Conservation (phyloP, 2,329 filamentous ascomycete species). For the Coleophoma crateriformis region DNA sequence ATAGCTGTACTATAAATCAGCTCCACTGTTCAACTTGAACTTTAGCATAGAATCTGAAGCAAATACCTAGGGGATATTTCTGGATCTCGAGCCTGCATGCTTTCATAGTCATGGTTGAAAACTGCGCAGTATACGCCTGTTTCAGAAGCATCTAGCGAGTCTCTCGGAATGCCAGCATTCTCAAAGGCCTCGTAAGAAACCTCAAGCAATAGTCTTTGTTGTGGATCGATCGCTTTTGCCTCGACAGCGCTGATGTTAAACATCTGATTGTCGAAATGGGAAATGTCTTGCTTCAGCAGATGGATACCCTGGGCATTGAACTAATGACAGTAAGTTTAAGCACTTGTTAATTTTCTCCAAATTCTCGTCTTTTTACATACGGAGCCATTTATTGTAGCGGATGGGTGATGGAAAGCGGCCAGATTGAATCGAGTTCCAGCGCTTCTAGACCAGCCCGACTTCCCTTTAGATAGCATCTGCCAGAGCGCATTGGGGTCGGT, state of each 20-base stretch:
- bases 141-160: not conserved
- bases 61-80: slow-evolving; percentile 4
- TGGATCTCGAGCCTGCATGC: slow-evolving; percentile 3
- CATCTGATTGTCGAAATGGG: slow-evolving; percentile 6
- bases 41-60: not conserved
- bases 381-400: not conserved
- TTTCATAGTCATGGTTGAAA: slow-evolving; percentile 7
- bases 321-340: not conserved
- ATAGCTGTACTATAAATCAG: not conserved
- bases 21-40: not conserved
- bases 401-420: not conserved
- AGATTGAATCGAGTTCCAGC: slow-evolving; percentile 5
- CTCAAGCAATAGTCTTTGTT: slow-evolving; percentile 4
- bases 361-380: no score
- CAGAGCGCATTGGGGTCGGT: slow-evolving; percentile 27
- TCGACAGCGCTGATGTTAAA: slow-evolving; percentile 6
- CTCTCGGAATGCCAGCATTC: slow-evolving; percentile 2
- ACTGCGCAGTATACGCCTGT: slow-evolving; percentile 7
- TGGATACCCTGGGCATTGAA: not conserved
- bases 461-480: slow-evolving; percentile 25
- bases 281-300: slow-evolving; percentile 7
- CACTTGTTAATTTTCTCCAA: no score
- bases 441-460: slow-evolving; percentile 24
- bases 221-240: slow-evolving; percentile 16
- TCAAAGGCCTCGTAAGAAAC: slow-evolving; percentile 2